phyloP scores from a whole-genome alignment of 78 protist genomes.

The Bodo saltans region DNA sequence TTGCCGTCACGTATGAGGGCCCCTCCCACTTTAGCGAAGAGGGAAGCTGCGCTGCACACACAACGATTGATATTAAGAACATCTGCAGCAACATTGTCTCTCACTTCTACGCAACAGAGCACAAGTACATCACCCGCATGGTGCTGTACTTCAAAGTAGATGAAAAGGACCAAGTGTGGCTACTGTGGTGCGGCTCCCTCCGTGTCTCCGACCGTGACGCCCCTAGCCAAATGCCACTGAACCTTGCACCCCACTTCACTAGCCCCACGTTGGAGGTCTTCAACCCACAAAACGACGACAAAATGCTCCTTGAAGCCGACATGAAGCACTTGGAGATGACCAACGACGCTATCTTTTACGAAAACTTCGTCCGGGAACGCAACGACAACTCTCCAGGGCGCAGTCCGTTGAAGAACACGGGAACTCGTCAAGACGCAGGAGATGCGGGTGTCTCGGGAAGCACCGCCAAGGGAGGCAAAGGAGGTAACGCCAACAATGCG shows the following conservation, averaged over 20 bases:
- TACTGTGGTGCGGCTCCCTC: slow-evolving; percentile 34
- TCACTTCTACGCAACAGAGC: slow-evolving; percentile 33
- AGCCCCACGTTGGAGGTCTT: not conserved
- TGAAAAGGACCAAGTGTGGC: slow-evolving; percentile 3
- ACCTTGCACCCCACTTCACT: slow-evolving; percentile 27
- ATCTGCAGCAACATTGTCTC: slow-evolving; percentile 31
- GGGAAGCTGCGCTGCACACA: slow-evolving; percentile 33
- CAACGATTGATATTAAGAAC: slow-evolving; percentile 4
- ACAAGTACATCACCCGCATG: slow-evolving; percentile 39
- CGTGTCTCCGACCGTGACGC: slow-evolving; percentile 5
- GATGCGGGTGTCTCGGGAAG: not conserved
- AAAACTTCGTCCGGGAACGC: not conserved
- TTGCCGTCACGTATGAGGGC: slow-evolving; percentile 40
- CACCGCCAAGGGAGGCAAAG: not conserved
- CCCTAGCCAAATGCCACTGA: slow-evolving; percentile 18
- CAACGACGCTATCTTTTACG: not conserved
- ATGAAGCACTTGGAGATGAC: not conserved
- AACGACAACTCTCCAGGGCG: not conserved
- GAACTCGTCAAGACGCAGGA: not conserved
- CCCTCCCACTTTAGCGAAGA: slow-evolving; percentile 32
- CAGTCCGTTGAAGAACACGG: too few species aligned
- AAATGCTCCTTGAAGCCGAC: not conserved
- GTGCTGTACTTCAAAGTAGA: slow-evolving; percentile 40
- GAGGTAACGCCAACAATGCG: not conserved
- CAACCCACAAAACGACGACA: not conserved